Conservation (phyloP, 2,329 filamentous ascomycete species). For the Neonectria magnoliae region DNA sequence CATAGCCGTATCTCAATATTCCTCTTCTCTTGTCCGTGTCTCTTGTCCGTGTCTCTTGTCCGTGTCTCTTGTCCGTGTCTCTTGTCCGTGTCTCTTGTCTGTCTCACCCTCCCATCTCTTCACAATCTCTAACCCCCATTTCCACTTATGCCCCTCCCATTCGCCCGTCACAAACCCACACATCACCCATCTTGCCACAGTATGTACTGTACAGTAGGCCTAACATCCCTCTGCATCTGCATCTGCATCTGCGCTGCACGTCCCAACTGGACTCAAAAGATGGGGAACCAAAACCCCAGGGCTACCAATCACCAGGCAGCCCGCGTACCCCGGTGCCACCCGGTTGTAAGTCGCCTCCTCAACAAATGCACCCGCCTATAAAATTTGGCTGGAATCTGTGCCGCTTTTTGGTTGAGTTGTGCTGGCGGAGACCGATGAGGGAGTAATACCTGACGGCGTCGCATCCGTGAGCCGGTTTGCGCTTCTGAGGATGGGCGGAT, state of each 20-base stretch:
- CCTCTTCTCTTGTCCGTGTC: not conserved
- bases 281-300: conserved; percentile 5
- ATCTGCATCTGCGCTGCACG: conserved; percentile 8
- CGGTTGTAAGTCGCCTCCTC: conserved; percentile 14
- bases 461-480: not conserved
- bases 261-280: not conserved
- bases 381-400: not conserved
- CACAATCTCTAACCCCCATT: conserved; percentile 8
- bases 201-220: too few relatives aligned
- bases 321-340: conserved; percentile 1
- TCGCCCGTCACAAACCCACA: conserved; percentile 9
- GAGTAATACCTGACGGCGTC: not conserved
- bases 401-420: not conserved
- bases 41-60: too few relatives aligned
- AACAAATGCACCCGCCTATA: conserved; percentile 18
- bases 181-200: not conserved
- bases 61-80: not conserved
- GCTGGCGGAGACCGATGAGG: not conserved
- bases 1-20: too few relatives aligned
- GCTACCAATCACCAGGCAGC: not conserved
- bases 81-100: too few relatives aligned
- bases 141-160: not conserved
- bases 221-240: not conserved
- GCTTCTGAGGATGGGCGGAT: not conserved
- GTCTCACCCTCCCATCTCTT: not conserved